Base-by-base conservation (phyloP, 306 rosid species). In the Rubus parviflorus region DNA sequence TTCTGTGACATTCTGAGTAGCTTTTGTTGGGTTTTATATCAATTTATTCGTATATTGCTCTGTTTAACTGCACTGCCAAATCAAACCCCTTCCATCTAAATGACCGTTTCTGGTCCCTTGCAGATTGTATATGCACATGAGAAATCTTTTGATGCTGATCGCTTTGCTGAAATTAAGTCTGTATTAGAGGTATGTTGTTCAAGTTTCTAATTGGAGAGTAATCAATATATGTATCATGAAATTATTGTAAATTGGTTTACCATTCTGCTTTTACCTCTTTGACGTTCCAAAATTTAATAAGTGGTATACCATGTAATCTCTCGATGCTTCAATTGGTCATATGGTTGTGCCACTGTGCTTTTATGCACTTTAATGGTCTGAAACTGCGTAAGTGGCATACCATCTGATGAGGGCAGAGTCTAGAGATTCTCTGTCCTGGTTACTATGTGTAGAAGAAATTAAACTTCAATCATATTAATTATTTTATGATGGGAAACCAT, bases 101-200 rank as follows among this genome's bases (percentile, higher is more conserved):
- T 63, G 14, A 3, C 53, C 22, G 37, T 42, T 3, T 63, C 22
- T 2, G 69, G 2, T 4, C 23, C 43, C 56, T 78, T 84, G 75
- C 88, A 90, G 97, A 95, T 95, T 67, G 73, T 95, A 75, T 81
- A 73, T 85, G 93, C 93, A 0, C 97, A 95, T 46, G 79, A 82
- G 65, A 92, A 85, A 79, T 89, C 97, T 42, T 95, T 95, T 83
- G 87, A 85, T 17, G 77, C 42, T 8, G 89, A 76, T 57, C 83
- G 82, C 37, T 92, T 88, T 74, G 76, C 80, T 82, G 64, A 78
- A 66, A 78, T 95, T 46, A 83, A 89, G 81, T 83, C 87, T 15
- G 13, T 35, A 40, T 76, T 92, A 15, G 68, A 73, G 77, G 77
- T 73, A 73, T 73, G 67, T 20, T 73, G 77, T 56, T 17, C 20